Percentiles rank a stretch among this genome's conserved stretches.
These are phyloP conservation scores for Pleurozium schreberi DNA, from an alignment of 225 moss, liverwort and hornwort genomes.

Conservation along the genomic window DNA sequence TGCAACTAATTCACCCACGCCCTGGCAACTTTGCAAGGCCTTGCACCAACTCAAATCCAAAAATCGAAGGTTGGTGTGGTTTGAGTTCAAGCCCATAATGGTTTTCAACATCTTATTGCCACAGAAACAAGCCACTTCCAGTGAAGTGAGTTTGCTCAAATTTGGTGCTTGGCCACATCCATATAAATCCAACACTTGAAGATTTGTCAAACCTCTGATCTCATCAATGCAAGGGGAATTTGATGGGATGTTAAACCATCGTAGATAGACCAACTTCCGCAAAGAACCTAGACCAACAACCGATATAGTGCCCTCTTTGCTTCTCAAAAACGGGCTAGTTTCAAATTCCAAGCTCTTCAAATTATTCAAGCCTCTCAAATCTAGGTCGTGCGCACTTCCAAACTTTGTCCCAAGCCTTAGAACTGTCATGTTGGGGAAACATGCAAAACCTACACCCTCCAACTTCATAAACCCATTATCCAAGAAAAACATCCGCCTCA, in stretches of 20 bases:
- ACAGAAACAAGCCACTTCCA: too few species aligned
- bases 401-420: background rate
- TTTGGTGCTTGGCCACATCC: too few species aligned
- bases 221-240: too few species aligned
- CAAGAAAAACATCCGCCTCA: background rate
- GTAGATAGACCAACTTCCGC: too few species aligned
- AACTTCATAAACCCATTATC: background rate
- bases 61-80: background rate
- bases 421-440: background rate
- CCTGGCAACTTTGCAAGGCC: accelerated
- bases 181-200: too few species aligned
- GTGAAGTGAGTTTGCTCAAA: too few species aligned
- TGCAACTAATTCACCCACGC: background rate
- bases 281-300: too few species aligned
- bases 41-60: accelerated
- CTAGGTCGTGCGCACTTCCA: background rate
- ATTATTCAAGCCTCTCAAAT: background rate
- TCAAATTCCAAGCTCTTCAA: background rate
- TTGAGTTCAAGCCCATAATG: background rate
- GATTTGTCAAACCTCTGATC: too few species aligned
- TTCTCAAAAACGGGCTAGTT: too few species aligned
- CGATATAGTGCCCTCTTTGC: too few species aligned
- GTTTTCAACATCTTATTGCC: too few species aligned
- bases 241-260: too few species aligned
- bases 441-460: background rate